Evolutionary conservation across 305 asterid genomes (phyloP).

Genomic region (Andrographis paniculata): DNA sequence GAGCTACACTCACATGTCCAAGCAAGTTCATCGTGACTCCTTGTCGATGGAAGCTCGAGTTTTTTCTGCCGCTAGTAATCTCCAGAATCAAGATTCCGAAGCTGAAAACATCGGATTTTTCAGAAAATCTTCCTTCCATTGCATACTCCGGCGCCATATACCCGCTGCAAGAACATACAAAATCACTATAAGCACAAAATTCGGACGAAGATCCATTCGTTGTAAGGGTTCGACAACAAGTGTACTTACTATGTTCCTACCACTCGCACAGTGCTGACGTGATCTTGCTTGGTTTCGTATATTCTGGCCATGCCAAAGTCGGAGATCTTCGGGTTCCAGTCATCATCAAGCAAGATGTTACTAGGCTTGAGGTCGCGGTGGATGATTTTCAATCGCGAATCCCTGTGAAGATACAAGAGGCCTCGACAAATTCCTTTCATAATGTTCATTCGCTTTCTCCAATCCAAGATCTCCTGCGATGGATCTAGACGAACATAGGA

Average conservation of each 20-base stretch:
- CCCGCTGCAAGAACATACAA: conserved; percentile 31
- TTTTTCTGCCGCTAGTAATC: conserved; percentile 35
- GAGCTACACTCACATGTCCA: conserved; percentile 35
- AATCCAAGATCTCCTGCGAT: conserved; percentile 29
- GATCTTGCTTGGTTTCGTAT: conserved; percentile 39
- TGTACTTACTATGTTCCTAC: conserved; percentile 51
- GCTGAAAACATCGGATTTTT: conserved; percentile 48
- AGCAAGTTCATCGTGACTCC: conserved; percentile 37
- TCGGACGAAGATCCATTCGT: no score
- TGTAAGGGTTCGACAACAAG: background rate
- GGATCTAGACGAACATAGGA: conserved; percentile 21
- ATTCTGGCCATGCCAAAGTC: conserved; percentile 62
- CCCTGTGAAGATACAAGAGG: conserved; percentile 54
- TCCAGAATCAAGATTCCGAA: conserved; percentile 46
- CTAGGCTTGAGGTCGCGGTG: conserved; percentile 48
- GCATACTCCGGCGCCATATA: conserved; percentile 61
- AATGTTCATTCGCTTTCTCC: conserved; percentile 36
- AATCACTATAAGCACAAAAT: no score
- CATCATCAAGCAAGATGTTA: conserved; percentile 38
- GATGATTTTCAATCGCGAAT: conserved; percentile 43
- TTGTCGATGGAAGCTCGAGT: conserved; percentile 25
- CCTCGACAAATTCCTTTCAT: conserved; percentile 47
- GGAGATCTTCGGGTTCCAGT: conserved; percentile 49
- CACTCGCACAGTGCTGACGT: conserved; percentile 43
- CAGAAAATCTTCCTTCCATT: conserved; percentile 46